Conservation (phyloP, 1,284 basidiomycete genomes). For the Microbotryomycetes sp. region DNA sequence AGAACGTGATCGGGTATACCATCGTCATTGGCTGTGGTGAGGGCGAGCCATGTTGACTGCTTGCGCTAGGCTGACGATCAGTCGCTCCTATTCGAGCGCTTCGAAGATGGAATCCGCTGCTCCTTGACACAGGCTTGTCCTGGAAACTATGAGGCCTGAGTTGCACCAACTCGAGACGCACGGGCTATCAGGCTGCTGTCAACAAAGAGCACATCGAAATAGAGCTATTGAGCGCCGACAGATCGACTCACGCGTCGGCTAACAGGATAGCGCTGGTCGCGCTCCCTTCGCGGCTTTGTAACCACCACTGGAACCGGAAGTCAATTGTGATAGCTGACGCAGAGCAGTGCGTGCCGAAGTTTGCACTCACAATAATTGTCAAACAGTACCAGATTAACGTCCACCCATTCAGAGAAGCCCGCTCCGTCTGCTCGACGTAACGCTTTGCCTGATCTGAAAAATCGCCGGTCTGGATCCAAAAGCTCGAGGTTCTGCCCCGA, state of each 20-base stretch:
- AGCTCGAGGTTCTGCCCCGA: constrained; percentile 69
- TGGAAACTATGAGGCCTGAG: constrained; percentile 72
- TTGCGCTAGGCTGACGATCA: constrained; percentile 6
- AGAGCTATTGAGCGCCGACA: background rate
- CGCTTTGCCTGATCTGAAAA: constrained; percentile 74
- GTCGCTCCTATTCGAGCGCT: constrained; percentile 10
- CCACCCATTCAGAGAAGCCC: constrained; percentile 59
- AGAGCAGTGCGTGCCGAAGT: background rate
- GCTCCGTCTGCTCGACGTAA: constrained; percentile 72
- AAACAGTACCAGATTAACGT: constrained; percentile 78
- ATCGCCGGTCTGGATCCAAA: constrained; percentile 61
- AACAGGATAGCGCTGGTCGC: constrained; percentile 59
- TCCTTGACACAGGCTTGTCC: constrained; percentile 51
- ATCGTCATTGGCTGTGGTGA: constrained; percentile 54
- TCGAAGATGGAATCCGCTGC: constrained; percentile 32
- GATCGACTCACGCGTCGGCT: constrained; percentile 61
- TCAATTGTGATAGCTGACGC: background rate
- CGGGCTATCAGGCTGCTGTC: constrained; percentile 53
- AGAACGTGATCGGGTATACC: constrained; percentile 74
- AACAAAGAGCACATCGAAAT: constrained; percentile 1
- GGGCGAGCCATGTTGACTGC: constrained; percentile 11
- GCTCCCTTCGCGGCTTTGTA: constrained; percentile 59
- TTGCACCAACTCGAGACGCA: constrained; percentile 66
- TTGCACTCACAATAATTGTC: constrained; percentile 75
- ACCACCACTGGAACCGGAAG: constrained; percentile 61